phyloP scores from a whole-genome alignment of 2,329 filamentous ascomycete genomes.

The Apiospora koreana region DNA sequence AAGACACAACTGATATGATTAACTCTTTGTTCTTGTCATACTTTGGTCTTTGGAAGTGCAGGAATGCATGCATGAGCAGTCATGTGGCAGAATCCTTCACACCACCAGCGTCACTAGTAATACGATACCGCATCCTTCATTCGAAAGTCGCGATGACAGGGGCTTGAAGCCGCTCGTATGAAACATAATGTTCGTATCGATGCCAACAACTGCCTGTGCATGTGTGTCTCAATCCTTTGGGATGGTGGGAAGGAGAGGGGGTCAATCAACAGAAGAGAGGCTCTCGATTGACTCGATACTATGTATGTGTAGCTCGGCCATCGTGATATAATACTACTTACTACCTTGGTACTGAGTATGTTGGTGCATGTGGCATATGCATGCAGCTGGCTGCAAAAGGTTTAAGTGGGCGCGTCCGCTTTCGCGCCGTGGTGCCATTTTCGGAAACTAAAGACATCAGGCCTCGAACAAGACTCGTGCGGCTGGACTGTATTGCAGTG shows the following conservation, averaged over 20 bases:
- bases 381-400: background rate
- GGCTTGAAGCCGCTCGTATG: background rate
- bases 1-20: background rate
- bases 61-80: background rate
- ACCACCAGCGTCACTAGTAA: background rate
- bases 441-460: background rate
- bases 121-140: background rate
- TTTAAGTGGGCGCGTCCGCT: background rate
- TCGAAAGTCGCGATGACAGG: background rate
- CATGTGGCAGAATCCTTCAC: slow-evolving; percentile 1
- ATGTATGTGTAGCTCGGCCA: background rate
- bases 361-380: background rate
- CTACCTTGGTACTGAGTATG: no score
- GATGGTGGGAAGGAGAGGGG: background rate
- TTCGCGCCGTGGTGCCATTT: background rate
- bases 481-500: background rate
- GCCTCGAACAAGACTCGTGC: background rate
- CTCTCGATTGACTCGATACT: background rate
- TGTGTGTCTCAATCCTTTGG: background rate
- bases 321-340: background rate
- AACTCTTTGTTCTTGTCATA: background rate
- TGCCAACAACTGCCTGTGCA: background rate
- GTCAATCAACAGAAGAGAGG: background rate
- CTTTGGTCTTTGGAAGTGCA: background rate
- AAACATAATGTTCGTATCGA: background rate